Conservation (phyloP, 2,329 filamentous ascomycete genomes). For the Calonectria honghensis region DNA sequence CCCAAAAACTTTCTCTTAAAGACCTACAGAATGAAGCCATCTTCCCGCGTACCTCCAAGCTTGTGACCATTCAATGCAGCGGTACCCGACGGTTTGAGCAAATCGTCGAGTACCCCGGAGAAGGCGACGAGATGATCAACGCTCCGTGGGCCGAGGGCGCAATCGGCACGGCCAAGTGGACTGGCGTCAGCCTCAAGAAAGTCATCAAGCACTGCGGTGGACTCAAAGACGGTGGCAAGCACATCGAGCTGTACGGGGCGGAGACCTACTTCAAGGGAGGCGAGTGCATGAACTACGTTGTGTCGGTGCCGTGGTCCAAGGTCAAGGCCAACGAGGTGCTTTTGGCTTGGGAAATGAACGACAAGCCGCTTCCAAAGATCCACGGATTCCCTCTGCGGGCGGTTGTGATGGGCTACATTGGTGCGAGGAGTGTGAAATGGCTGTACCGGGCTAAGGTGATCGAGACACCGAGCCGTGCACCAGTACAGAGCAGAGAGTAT, state of each 20-base stretch:
- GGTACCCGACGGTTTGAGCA: conserved; percentile 83
- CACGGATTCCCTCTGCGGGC: conserved; percentile 79
- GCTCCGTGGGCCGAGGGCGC: conserved; percentile 79
- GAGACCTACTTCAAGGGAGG: conserved; percentile 84
- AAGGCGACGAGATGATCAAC: conserved; percentile 77
- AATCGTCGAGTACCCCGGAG: conserved; percentile 78
- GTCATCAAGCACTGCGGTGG: conserved; percentile 83
- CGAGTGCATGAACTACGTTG: conserved; percentile 79
- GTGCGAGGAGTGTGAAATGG: conserved; percentile 79
- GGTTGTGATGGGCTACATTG: conserved; percentile 80
- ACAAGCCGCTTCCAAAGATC: conserved; percentile 76
- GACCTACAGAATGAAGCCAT: conserved; percentile 76
- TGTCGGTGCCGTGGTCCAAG: conserved; percentile 80
- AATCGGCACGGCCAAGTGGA: conserved; percentile 79
- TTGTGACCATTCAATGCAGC: conserved; percentile 79
- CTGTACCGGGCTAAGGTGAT: conserved; percentile 79
- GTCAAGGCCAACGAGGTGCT: conserved; percentile 80
- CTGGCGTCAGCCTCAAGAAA: conserved; percentile 80
- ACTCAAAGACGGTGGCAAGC: conserved; percentile 70
- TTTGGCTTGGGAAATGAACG: conserved; percentile 84
- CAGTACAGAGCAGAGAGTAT: conserved; percentile 80
- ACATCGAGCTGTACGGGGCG: conserved; percentile 81
- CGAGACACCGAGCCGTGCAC: conserved; percentile 71
- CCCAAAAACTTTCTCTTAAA: conserved; percentile 72
- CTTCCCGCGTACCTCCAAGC: conserved; percentile 76